Conservation (phyloP, 1,284 basidiomycete species). For the Puccinia novopanici region DNA sequence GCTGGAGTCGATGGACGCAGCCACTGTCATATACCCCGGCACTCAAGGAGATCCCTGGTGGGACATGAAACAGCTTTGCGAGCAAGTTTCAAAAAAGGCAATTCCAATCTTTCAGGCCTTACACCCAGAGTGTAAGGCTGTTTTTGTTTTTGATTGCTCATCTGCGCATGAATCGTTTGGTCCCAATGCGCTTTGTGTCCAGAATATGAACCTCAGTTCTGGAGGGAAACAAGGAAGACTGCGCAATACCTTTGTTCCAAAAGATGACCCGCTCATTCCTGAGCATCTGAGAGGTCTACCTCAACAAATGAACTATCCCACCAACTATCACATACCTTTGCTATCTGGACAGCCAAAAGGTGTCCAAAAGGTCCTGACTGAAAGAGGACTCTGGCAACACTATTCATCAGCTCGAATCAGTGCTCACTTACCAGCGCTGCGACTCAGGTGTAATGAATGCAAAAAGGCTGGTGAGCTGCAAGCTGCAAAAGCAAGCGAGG, state of each 20-base stretch:
- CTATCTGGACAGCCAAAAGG: conserved; percentile 17
- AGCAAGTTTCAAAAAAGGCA: conserved; percentile 6
- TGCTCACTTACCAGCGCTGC: background rate
- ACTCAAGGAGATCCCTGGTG: background rate
- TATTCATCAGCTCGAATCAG: background rate
- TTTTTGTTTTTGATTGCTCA: conserved; percentile 34
- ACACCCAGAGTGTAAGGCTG: background rate
- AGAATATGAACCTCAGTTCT: conserved; percentile 21
- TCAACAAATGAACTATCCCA: conserved; percentile 17
- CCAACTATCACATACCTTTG: background rate
- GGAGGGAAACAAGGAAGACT: conserved; percentile 2
- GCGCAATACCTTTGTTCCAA: conserved; percentile 14
- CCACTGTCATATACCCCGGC: conserved; percentile 3
- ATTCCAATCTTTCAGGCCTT: conserved; percentile 28
- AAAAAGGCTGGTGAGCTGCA: background rate
- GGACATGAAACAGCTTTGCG: conserved; percentile 21
- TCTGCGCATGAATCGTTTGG: conserved; percentile 12
- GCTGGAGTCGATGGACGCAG: background rate
- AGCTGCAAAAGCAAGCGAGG: background rate
- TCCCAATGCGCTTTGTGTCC: conserved; percentile 3
- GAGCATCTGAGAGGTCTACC: background rate
- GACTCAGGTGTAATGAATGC: background rate
- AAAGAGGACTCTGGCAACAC: conserved; percentile 13
- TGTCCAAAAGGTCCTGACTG: background rate
- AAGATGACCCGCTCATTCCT: conserved; percentile 1